Evolutionary conservation across 768 basidiomycete species (phyloP).

Genomic region (Hirschioporus abietinus): DNA sequence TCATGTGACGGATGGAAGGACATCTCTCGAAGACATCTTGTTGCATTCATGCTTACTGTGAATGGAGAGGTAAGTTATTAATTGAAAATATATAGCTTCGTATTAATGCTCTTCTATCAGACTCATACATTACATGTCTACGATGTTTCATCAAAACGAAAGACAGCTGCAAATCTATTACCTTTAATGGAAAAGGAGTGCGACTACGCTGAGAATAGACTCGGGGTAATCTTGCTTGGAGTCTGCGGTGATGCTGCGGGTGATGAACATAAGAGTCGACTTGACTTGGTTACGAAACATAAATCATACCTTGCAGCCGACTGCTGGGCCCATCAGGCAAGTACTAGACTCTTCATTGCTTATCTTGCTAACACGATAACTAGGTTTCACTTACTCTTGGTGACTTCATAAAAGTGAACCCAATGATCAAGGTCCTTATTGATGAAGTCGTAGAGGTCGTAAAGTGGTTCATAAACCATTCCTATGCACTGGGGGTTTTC

Average conservation of each 20-base stretch:
- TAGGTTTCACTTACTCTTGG: conserved; percentile 25
- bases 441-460: conserved; percentile 4
- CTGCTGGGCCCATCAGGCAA: conserved; percentile 22
- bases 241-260: conserved; percentile 23
- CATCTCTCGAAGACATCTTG: conserved; percentile 20
- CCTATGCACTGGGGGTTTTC: conserved; percentile 8
- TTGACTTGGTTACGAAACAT: conserved; percentile 11
- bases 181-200: conserved; percentile 21
- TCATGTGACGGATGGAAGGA: conserved; percentile 29
- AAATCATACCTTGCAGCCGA: conserved; percentile 10
- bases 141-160: conserved; percentile 19
- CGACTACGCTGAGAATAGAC: conserved; percentile 16
- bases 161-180: conserved; percentile 23
- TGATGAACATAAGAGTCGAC: conserved; percentile 7
- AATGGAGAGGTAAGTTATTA: conserved; percentile 17
- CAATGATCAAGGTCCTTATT: conserved; percentile 12
- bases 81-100: not conserved
- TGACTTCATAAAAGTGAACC: conserved; percentile 23
- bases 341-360: conserved; percentile 6
- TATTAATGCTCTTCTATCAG: conserved; percentile 4
- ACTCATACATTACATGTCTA: conserved; percentile 18
- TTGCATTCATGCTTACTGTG: conserved; percentile 22
- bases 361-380: not conserved
- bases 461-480: conserved; percentile 14
- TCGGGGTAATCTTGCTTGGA: conserved; percentile 19